Base-by-base conservation (phyloP, 331 rosid species). In the Malus hybrid region DNA sequence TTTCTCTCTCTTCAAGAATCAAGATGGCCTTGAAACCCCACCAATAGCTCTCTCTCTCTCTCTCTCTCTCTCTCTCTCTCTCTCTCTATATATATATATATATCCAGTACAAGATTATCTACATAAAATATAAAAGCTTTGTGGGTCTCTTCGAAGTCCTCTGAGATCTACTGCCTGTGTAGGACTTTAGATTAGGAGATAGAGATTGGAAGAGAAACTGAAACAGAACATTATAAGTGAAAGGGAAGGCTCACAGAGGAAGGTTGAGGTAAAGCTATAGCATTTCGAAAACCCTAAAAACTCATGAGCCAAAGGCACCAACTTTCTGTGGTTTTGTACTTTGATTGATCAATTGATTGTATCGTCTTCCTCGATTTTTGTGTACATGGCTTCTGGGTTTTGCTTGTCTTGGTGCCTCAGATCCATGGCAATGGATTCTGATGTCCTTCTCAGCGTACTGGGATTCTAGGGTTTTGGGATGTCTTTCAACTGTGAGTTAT, bases 381-480 rank as follows among this genome's bases (percentile, higher is more conserved):
- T 75, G 83, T 74, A 59, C 57, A 72, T 70, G 81, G 65, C 60
- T 57, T 71, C 12, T 18, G 27, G n/a, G 31, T 46, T 66, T 76
- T n/a, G 20, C 74, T 65, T 50, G 19, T 75, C 36, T 34, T 32
- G 46, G 61, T 79, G 83, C 79, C 67, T 82, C 88, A 82, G 96
- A 92, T 90, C 96, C 92, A 71, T 72, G 87, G 67, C 44, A 34
- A 48, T 79, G 71, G 71, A 77, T 81, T 81, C 75, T 50, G 77
- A 70, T 76, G 39, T 56, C 29, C 65, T 80, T 66, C 73, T 71
- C 31, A 39, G 44, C 64, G 64, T 34, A 39, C 34, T 73, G 72
- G 39, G 46, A 33, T 83, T 69, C 42, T 72, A 61, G 89, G 82
- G 73, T 67, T 77, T 69, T 68, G 74, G 73, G 22, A 52, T 69